These are phyloP conservation scores for Colletotrichum karsti DNA, from an alignment of 2,329 filamentous ascomycete genomes.

Conservation along the genomic window DNA sequence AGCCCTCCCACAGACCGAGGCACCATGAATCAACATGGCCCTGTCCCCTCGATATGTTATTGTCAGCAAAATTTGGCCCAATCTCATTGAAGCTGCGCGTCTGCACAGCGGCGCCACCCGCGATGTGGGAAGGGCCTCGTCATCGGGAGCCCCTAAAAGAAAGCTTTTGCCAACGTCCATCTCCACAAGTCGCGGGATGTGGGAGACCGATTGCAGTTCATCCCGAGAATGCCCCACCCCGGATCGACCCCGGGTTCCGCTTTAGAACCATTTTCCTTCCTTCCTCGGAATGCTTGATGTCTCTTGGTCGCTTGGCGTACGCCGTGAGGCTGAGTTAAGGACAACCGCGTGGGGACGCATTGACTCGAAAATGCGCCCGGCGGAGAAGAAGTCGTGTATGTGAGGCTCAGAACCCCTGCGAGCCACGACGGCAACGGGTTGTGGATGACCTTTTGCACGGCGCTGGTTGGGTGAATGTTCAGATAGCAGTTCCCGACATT, in stretches of 20 bases:
- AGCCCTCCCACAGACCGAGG: constrained; percentile 17
- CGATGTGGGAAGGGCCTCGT: constrained; percentile 14
- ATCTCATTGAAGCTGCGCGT: constrained; percentile 22
- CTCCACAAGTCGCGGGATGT: constrained; percentile 1
- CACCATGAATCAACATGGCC: not conserved
- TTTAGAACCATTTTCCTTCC: not conserved
- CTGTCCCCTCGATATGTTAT: not conserved
- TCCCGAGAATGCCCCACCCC: not conserved
- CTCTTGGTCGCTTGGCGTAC: not conserved
- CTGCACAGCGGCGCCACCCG: constrained; percentile 7
- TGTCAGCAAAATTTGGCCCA: constrained; percentile 3
- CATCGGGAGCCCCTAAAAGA: not conserved
- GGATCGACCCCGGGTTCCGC: constrained; percentile 3
- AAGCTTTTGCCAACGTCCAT: not conserved
- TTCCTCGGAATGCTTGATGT: not conserved
- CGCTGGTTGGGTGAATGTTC: constrained; percentile 14
- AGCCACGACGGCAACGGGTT: constrained; percentile 2
- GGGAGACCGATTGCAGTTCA: not conserved
- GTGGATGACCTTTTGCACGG: constrained; percentile 19
- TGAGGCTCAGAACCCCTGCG: constrained; percentile 20
- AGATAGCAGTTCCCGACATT: not conserved
- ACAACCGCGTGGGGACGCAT: constrained; percentile 2
- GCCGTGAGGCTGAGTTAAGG: constrained; percentile 11
- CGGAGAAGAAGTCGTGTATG: constrained; percentile 2
- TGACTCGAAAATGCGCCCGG: not conserved